Base-by-base conservation (phyloP, 352 stramenopile genomes). In the Phytophthora fragariaefolia region DNA sequence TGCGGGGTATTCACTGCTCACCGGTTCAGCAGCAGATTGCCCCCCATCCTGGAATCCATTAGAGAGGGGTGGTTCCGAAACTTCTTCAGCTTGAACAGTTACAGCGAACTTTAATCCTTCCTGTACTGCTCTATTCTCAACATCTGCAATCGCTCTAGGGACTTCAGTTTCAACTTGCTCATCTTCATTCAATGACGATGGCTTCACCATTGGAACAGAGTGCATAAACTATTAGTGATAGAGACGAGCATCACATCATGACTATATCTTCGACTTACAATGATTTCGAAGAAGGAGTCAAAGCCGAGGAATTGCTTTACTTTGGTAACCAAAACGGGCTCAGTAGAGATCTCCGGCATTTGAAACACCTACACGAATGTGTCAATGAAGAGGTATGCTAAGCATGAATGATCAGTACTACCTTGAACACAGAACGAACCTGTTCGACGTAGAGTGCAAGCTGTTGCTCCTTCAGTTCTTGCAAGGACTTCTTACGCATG, bases 401-500 rank as follows among this genome's bases (percentile, higher is more conserved):
- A 45, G 62, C 34, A 9, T 18, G 6, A 42, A 20, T 17, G 13
- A 42, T 12, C 15, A 8, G 12, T 18, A 42, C 13, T n/a, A n/a
- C n/a, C n/a, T n/a, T n/a, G n/a, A 18, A 6, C 4, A 20, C 13
- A 20, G 13, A 42, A 42, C 63, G 9, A 62, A 88, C 79, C 66
- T 87, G 76, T 15, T 90, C 79, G 23, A 92, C 75, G 69, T 91
- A 94, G 17, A 85, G 72, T 4, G 79, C 82, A 57, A 94, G 76
- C 43, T 92, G 83, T 56, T 92, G 82, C 62, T 90, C 71, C 46
- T 88, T 87, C 17, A 91, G 50, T 24, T 90, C 83, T 27, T 88
- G 82, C 34, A 87, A 59, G 7, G 80, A 81, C 58, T 89, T 92
- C 52, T 87, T 89, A 27, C 85, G 82, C 45, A 93, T 77, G 0